Percentiles rank a stretch among this genome's conserved stretches.
Conservation (phyloP, 1,284 basidiomycete species). For the Trichosporon coremiiforme region DNA sequence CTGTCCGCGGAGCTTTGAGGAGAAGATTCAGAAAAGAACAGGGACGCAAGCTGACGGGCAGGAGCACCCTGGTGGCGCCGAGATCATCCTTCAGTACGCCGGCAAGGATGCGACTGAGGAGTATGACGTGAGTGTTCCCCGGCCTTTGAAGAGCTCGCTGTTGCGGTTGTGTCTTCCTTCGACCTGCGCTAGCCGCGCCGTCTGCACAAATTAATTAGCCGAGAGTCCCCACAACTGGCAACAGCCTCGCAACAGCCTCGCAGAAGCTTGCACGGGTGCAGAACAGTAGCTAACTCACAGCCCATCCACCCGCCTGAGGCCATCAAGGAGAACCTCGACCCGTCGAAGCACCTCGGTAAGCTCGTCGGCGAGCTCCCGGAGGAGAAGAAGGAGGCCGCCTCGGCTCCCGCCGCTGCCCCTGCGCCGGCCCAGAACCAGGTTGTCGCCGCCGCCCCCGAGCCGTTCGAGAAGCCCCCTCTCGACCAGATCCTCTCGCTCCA, state of each 20-base stretch:
- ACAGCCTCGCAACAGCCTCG: too few relatives aligned
- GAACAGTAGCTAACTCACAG: conserved; percentile 21
- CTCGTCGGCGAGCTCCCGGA: conserved; percentile 28
- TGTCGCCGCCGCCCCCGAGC: conserved; percentile 36
- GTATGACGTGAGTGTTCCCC: conserved; percentile 61
- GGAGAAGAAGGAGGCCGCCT: conserved; percentile 31
- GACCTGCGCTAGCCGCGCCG: background rate
- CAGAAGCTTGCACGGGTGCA: too few relatives aligned
- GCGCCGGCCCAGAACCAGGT: conserved; percentile 14
- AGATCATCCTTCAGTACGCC: conserved; percentile 69
- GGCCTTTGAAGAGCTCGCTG: background rate
- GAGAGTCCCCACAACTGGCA: background rate
- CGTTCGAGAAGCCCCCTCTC: conserved; percentile 63
- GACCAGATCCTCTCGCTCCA: conserved; percentile 81
- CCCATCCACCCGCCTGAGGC: conserved; percentile 86
- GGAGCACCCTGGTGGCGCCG: conserved; percentile 70
- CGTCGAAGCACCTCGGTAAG: conserved; percentile 20
- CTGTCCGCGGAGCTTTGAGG: too few relatives aligned
- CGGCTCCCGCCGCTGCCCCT: conserved; percentile 46
- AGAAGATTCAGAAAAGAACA: too few relatives aligned
- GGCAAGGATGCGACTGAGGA: conserved; percentile 77
- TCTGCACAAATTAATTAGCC: background rate
- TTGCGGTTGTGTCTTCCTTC: background rate
- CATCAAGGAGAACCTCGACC: conserved; percentile 73
- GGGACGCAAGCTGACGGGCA: conserved; percentile 24